A percentile compares a stretch with the other conserved stretches of the same genome.
These are phyloP conservation scores for Dendrobium chrysotoxum DNA, from an alignment of 106 monocot genomes.

Conservation along the genomic window DNA sequence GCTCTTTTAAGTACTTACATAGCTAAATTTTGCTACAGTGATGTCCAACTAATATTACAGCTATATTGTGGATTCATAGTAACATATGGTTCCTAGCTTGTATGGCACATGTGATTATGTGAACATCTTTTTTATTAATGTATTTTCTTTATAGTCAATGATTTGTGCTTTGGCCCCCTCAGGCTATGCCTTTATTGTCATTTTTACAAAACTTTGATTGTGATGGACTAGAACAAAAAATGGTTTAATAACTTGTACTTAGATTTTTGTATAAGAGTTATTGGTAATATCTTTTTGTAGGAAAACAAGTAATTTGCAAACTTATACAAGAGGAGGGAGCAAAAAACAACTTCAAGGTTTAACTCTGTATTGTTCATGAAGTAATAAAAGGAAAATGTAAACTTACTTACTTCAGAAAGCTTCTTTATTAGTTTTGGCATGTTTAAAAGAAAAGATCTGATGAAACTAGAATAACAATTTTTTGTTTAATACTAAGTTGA, in stretches of 20 bases:
- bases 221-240: neutral
- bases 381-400: slow-evolving; percentile 62
- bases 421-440: neutral
- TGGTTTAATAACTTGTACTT: neutral
- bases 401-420: slow-evolving; percentile 3
- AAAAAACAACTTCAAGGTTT: slow-evolving; percentile 33
- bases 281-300: slow-evolving; percentile 17
- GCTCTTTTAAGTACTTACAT: too few relatives aligned
- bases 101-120: too few relatives aligned
- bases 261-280: neutral
- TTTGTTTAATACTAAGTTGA: neutral
- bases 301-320: slow-evolving; percentile 49
- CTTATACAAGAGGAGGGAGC: slow-evolving; percentile 54
- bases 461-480: too few relatives aligned
- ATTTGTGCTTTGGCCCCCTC: too few relatives aligned
- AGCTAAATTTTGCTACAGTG: too few relatives aligned
- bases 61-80: too few relatives aligned
- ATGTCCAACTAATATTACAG: too few relatives aligned
- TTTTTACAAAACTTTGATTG: neutral
- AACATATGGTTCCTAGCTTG: too few relatives aligned
- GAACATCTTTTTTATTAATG: too few relatives aligned
- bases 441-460: neutral
- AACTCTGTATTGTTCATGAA: slow-evolving; percentile 27
- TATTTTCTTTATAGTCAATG: too few relatives aligned
- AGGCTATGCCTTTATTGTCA: neutral